phyloP scores from a whole-genome alignment of 495 filamentous ascomycete genomes.

The Xylaria longipes region DNA sequence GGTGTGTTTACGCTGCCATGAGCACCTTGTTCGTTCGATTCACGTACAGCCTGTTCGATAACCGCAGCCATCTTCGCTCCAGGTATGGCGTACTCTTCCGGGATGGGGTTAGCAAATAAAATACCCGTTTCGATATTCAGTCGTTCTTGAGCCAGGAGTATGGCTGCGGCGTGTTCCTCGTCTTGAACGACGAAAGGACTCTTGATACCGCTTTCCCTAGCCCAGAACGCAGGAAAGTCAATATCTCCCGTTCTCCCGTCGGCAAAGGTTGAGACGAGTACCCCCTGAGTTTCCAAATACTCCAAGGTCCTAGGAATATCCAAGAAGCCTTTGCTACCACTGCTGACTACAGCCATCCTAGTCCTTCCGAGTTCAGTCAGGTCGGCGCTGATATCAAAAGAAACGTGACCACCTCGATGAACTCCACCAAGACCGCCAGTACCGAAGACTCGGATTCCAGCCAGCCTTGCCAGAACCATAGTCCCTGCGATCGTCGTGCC shows the following conservation, averaged over 20 bases:
- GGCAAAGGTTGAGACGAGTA: conserved; percentile 84
- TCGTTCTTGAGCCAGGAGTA: conserved; percentile 66
- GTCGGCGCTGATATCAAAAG: conserved; percentile 94
- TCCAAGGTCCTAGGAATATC: conserved; percentile 91
- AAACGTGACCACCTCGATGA: conserved; percentile 84
- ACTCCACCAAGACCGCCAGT: conserved; percentile 88
- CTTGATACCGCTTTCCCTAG: conserved; percentile 78
- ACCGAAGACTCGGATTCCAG: conserved; percentile 91
- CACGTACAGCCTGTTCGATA: conserved; percentile 74
- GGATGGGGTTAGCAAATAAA: conserved; percentile 88
- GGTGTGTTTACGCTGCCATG: conserved; percentile 85
- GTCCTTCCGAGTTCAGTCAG: conserved; percentile 94
- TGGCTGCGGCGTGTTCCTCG: conserved; percentile 82
- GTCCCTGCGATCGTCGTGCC: conserved; percentile 94
- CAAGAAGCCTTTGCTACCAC: conserved; percentile 94
- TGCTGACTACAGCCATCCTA: conserved; percentile 83
- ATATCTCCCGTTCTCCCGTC: conserved; percentile 70
- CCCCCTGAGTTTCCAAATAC: conserved; percentile 93
- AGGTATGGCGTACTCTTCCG: conserved; percentile 71
- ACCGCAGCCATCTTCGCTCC: conserved; percentile 73
- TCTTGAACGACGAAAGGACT: conserved; percentile 77
- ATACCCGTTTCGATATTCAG: conserved; percentile 76
- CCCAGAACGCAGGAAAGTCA: conserved; percentile 91
- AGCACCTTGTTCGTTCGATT: conserved; percentile 72
- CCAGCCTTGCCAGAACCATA: conserved; percentile 85